Evolutionary conservation across 2,329 filamentous ascomycete species (phyloP).

Genomic region (Fusarium ambrosium): DNA sequence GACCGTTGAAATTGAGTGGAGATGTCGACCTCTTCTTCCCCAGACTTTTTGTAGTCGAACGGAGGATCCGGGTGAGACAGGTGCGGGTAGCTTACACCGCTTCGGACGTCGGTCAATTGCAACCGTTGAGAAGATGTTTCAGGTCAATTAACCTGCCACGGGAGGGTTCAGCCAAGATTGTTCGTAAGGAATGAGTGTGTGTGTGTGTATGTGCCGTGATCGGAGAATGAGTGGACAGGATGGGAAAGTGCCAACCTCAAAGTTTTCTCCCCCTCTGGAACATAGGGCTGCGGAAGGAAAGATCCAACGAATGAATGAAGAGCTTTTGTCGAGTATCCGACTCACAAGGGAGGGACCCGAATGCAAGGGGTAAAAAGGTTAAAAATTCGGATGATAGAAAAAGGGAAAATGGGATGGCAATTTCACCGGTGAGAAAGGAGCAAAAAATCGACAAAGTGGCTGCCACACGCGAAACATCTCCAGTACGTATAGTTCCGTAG

Average conservation of each 20-base stretch:
- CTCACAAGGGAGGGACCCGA: neutral
- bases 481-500: conserved; percentile 11
- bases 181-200: neutral
- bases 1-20: neutral
- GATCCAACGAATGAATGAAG: neutral
- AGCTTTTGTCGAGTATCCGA: neutral
- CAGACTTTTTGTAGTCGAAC: neutral
- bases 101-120: neutral
- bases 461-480: neutral
- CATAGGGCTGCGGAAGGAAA: neutral
- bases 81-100: neutral
- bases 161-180: neutral
- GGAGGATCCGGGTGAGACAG: neutral
- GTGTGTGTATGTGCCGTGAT: neutral
- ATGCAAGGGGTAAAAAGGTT: neutral
- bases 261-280: neutral
- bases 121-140: neutral
- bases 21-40: neutral
- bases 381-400: neutral
- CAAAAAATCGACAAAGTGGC: conserved; percentile 7
- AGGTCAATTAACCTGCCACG: neutral
- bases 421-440: conserved; percentile 5
- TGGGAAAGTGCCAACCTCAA: neutral
- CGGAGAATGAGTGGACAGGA: neutral
- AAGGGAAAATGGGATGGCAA: neutral